Base-by-base conservation (phyloP, 371 early-diverging fungal species). In the Mucor irregularis region DNA sequence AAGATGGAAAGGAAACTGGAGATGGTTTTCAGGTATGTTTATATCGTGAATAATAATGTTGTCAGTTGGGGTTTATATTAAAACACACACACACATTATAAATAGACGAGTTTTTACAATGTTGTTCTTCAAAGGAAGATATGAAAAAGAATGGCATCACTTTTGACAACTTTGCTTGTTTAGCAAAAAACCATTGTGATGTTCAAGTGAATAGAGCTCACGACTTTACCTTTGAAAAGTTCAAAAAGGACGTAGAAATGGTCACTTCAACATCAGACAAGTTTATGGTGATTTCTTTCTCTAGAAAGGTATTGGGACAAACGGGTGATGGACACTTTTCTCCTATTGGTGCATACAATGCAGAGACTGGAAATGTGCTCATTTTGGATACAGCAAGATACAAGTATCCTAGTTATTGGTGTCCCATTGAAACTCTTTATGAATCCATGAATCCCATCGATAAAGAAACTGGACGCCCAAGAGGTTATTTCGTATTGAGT, bases 1-100 rank as follows among this genome's bases (percentile, higher is more conserved):
- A 52, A 74, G 78, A 17, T 94, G 96, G 95, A 94, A 96, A 71
- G 95, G 96, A 4, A 90, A 90, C 9, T 94, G 95, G 95, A 77
- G 96, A 42, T 95, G 92, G 92, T 80, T 66, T 58, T 71, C 77
- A 45, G 76, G 75, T 66, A 71, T 43, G 39, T 24, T 39, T 8
- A 21, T 5, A 16, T 11, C 26, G 19, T 13, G 54, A 29, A 28
- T 9, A 28, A 35, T 21, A 1, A n/a, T n/a, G n/a, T n/a, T n/a
- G n/a, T n/a, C n/a, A n/a, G n/a, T n/a, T n/a, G n/a, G n/a, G n/a
- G n/a, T n/a, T n/a, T n/a, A n/a, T n/a, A n/a, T n/a, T 9, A 13
- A n/a, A 45, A 43, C 2, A 11, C 37, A 19, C n/a, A 17, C 14
- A 22, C 19, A 17, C n/a, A 25, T 21, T 25, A 35, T 22, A 37